phyloP scores from a whole-genome alignment of 2,329 filamentous ascomycete species.

The Clonostachys solani region DNA sequence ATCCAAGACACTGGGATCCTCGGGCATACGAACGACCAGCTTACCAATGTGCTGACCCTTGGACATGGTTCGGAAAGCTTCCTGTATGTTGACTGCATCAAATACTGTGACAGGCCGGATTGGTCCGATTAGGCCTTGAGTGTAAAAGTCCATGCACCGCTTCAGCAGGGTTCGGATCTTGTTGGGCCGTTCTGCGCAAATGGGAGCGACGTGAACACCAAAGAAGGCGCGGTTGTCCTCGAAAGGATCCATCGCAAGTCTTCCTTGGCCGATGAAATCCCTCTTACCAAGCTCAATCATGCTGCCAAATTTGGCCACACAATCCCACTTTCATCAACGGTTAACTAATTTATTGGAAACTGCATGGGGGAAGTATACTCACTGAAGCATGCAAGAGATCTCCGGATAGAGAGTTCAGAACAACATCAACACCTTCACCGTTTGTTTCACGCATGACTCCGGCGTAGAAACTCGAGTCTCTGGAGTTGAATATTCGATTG shows the following conservation, averaged over 20 bases:
- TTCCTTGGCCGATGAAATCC: conserved; percentile 19
- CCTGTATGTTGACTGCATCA: conserved; percentile 16
- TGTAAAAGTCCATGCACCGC: too few relatives aligned
- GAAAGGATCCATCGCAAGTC: conserved; percentile 22
- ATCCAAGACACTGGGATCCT: too few relatives aligned
- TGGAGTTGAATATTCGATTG: conserved; percentile 22
- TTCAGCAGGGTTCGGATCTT: too few relatives aligned
- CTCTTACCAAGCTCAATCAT: conserved; percentile 42
- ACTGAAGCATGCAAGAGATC: conserved; percentile 18
- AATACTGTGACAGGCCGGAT: conserved; percentile 11
- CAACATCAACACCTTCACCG: conserved; percentile 22
- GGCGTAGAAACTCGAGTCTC: conserved; percentile 16
- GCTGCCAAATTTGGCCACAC: conserved; percentile 34
- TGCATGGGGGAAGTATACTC: too few relatives aligned
- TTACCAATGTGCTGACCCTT: conserved; percentile 33
- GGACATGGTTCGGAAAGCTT: conserved; percentile 38
- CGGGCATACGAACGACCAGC: conserved; percentile 23
- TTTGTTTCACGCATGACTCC: conserved; percentile 16
- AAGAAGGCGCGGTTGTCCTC: conserved; percentile 24
- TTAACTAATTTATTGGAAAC: too few relatives aligned
- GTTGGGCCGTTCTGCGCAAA: too few relatives aligned
- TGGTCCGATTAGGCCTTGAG: too few relatives aligned
- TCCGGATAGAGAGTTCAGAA: conserved; percentile 24
- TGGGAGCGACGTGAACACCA: conserved; percentile 21
- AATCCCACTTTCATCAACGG: conserved; percentile 22